Percentiles rank a stretch among this genome's conserved stretches.
phyloP scores from a whole-genome alignment of 805 yeast genomes.

The Lachancea cidri region DNA sequence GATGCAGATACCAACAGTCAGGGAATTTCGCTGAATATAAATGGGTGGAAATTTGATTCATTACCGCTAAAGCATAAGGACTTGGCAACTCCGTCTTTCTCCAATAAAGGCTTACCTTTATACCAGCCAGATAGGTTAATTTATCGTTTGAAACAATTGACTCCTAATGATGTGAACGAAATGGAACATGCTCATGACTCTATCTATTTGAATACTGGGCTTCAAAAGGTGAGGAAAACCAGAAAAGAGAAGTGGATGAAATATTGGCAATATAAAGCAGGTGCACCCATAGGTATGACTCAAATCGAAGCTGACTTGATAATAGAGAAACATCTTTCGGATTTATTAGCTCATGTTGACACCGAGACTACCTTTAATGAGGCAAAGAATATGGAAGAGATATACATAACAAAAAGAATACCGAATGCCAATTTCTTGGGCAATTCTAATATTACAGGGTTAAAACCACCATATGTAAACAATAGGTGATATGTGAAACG shows the following conservation, averaged over 20 bases:
- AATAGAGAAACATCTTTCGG: conserved; percentile 28
- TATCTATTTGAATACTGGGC: conserved; percentile 41
- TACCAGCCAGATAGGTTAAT: conserved; percentile 30
- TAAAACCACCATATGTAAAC: conserved; percentile 40
- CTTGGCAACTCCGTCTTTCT: conserved; percentile 17
- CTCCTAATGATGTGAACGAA: conserved; percentile 38
- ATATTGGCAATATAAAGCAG: conserved; percentile 43
- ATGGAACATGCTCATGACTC: conserved; percentile 47
- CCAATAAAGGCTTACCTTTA: conserved; percentile 41
- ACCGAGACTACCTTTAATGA: conserved; percentile 35
- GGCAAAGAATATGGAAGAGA: conserved; percentile 38
- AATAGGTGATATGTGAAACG: conserved; percentile 2
- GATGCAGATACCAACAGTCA: conserved; percentile 2
- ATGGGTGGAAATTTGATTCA: conserved; percentile 32
- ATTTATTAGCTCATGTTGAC: conserved; percentile 27
- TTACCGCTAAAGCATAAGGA: conserved; percentile 24
- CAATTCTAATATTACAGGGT: conserved; percentile 40
- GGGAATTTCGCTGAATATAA: conserved; percentile 17
- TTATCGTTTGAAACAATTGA: conserved; percentile 29
- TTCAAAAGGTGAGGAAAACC: conserved; percentile 38
- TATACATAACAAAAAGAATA: conserved; percentile 38
- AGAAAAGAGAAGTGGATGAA: conserved; percentile 45
- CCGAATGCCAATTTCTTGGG: conserved; percentile 48
- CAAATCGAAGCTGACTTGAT: conserved; percentile 22
- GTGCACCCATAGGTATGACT: conserved; percentile 34